Evolutionary conservation across 164 flowering plant genomes (phyloP).

Genomic region (Malania oleifera): DNA sequence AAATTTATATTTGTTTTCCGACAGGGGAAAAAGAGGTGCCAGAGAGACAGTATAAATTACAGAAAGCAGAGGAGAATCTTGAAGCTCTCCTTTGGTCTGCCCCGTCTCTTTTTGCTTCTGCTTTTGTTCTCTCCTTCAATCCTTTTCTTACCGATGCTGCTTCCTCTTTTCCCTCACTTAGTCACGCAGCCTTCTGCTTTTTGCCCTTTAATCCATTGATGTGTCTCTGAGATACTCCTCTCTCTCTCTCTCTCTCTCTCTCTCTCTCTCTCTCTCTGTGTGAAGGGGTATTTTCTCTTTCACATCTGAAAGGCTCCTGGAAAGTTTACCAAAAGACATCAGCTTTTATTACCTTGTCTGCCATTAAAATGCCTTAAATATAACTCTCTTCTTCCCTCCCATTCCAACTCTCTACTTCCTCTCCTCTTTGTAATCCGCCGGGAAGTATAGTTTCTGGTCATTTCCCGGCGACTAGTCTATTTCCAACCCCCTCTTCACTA

Average conservation of each 20-base stretch:
- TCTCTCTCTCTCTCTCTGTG: neutral
- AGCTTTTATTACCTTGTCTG: constrained; percentile 35
- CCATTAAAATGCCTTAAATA: constrained; percentile 25
- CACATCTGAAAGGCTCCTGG: constrained; percentile 4
- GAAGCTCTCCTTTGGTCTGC: neutral
- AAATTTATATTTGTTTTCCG: neutral
- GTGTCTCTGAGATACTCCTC: neutral
- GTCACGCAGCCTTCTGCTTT: neutral
- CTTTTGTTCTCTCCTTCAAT: neutral
- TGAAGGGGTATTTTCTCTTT: neutral
- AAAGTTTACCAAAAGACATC: constrained; percentile 20
- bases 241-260: constrained; percentile 1
- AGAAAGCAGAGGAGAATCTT: constrained; percentile 1
- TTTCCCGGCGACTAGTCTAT: too few relatives aligned
- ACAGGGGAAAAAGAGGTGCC: neutral
- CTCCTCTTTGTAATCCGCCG: neutral
- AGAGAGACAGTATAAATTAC: too few relatives aligned
- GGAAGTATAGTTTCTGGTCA: neutral
- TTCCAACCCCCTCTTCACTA: neutral
- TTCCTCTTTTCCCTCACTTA: constrained; percentile 16
- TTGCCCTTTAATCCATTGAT: neutral
- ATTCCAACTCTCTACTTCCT: neutral
- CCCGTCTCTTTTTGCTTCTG: neutral
- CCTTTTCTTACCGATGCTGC: constrained; percentile 12
- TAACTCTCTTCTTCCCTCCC: constrained; percentile 3